phyloP scores from a whole-genome alignment of 2,329 filamentous ascomycete species.

The Leptoxyphium fumago region DNA sequence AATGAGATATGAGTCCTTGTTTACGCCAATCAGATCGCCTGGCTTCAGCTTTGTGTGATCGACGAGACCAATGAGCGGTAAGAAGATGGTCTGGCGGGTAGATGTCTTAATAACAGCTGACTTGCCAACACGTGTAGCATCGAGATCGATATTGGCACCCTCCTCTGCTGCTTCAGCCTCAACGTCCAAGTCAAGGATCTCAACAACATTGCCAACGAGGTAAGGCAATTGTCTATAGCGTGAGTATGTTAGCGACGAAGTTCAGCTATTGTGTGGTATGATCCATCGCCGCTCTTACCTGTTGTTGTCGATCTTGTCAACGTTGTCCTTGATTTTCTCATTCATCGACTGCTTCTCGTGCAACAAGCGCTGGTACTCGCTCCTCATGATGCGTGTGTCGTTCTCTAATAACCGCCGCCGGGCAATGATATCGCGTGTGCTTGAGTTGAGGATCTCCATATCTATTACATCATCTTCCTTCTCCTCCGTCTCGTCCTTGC shows the following conservation, averaged over 20 bases:
- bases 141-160: slow-evolving; percentile 94
- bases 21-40: slow-evolving; percentile 91
- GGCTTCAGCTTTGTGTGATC: slow-evolving; percentile 92
- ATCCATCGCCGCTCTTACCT: slow-evolving; percentile 41
- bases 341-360: slow-evolving; percentile 94
- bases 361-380: slow-evolving; percentile 81
- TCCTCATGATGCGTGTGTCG: slow-evolving; percentile 96
- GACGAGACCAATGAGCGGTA: slow-evolving; percentile 90
- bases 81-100: slow-evolving; percentile 94
- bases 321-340: slow-evolving; percentile 98
- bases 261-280: neutral
- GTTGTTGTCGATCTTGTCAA: slow-evolving; percentile 99
- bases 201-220: slow-evolving; percentile 94
- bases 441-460: slow-evolving; percentile 81
- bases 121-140: slow-evolving; percentile 92
- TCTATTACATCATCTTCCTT: slow-evolving; percentile 73
- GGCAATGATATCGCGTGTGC: slow-evolving; percentile 87
- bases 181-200: slow-evolving; percentile 90
- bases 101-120: slow-evolving; percentile 99
- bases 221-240: slow-evolving; percentile 76
- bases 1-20: slow-evolving; percentile 97
- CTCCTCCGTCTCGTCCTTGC: slow-evolving; percentile 42
- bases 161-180: slow-evolving; percentile 93
- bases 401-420: slow-evolving; percentile 88
- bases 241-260: neutral